Evolutionary conservation across 441 rosid genomes (phyloP).

Genomic region (Croton laevigatus): DNA sequence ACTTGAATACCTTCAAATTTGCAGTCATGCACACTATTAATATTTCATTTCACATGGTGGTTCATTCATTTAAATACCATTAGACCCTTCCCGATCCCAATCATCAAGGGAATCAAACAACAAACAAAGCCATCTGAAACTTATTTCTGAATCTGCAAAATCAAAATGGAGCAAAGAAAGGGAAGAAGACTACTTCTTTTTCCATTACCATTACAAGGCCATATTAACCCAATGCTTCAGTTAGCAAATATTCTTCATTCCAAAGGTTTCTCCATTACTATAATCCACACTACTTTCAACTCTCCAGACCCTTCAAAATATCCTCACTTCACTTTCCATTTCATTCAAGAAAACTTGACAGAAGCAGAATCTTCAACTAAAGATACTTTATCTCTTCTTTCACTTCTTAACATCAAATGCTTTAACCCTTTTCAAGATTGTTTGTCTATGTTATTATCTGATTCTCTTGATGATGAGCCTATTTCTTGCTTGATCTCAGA

Average conservation of each 20-base stretch:
- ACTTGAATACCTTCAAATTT: too few relatives aligned
- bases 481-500: constrained; percentile 58
- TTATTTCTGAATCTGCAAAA: too few relatives aligned
- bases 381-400: constrained; percentile 31
- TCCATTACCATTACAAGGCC: constrained; percentile 32
- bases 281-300: constrained; percentile 38
- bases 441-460: constrained; percentile 36
- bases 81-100: too few relatives aligned
- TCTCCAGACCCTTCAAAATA: constrained; percentile 34
- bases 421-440: constrained; percentile 43
- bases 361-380: constrained; percentile 21
- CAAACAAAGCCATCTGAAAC: too few relatives aligned
- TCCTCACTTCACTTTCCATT: constrained; percentile 54
- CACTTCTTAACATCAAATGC: constrained; percentile 42
- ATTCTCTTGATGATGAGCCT: constrained; percentile 36
- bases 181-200: constrained; percentile 5
- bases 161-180: not conserved
- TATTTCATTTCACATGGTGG: too few relatives aligned
- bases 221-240: constrained; percentile 30
- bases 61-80: too few relatives aligned
- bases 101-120: too few relatives aligned
- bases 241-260: constrained; percentile 21
- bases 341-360: constrained; percentile 40
- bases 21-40: too few relatives aligned
- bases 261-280: constrained; percentile 46